Evolutionary conservation across 208 protist species (phyloP).

Genomic region (Trypanosoma grayi): DNA sequence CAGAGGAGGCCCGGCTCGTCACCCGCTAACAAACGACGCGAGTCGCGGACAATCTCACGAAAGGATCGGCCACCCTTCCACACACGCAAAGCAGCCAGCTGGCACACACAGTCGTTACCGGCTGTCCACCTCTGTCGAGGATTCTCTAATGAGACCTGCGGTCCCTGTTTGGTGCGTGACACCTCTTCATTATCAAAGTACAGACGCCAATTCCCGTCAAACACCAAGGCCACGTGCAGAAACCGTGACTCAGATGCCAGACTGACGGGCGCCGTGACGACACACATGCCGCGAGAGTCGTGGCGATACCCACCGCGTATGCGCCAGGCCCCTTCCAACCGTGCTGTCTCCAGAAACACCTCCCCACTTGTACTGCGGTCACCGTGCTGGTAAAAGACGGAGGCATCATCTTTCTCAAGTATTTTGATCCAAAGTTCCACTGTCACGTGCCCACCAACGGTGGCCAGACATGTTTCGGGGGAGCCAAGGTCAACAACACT

Average conservation of each 20-base stretch:
- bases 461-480: conserved; percentile 55
- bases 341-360: conserved; percentile 84
- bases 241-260: conserved; percentile 60
- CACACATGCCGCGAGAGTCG: conserved; percentile 73
- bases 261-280: conserved; percentile 67
- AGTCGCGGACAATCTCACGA: conserved; percentile 78
- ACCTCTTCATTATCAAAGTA: conserved; percentile 80
- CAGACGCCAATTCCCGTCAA: conserved; percentile 85
- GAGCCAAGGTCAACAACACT: conserved; percentile 73
- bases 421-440: conserved; percentile 87
- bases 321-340: conserved; percentile 73
- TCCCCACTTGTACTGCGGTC: conserved; percentile 85
- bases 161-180: conserved; percentile 56
- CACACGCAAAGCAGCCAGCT: conserved; percentile 77
- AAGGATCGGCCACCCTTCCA: conserved; percentile 62
- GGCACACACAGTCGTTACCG: conserved; percentile 68
- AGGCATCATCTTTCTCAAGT: conserved; percentile 67
- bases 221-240: conserved; percentile 80
- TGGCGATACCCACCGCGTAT: conserved; percentile 87
- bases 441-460: conserved; percentile 73
- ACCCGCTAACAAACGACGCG: conserved; percentile 48
- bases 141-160: conserved; percentile 68
- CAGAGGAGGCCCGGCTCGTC: conserved; percentile 73
- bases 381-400: conserved; percentile 88
- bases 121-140: conserved; percentile 81